A percentile compares a stretch with the other conserved stretches of the same genome.
These are phyloP conservation scores for Tetradesmus lagerheimii DNA, from an alignment of 139 green algal species.

Conservation along the genomic window DNA sequence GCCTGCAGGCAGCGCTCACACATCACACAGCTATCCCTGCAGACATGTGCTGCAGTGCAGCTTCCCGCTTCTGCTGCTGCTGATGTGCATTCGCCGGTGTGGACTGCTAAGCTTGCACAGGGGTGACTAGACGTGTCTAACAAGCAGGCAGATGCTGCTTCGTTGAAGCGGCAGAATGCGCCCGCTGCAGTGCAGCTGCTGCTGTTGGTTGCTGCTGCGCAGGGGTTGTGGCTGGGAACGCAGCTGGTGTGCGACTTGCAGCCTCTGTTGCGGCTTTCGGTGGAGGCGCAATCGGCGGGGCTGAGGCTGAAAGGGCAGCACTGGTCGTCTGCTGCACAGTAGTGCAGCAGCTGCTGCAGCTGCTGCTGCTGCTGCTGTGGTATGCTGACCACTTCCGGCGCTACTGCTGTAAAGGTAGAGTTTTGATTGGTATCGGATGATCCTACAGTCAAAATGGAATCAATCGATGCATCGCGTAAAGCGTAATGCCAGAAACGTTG, in stretches of 20 bases:
- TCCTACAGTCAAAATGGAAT: background rate
- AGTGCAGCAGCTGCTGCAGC: background rate
- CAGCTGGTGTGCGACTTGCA: background rate
- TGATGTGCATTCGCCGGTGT: background rate
- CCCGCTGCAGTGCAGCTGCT: constrained; percentile 13
- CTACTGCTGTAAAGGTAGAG: background rate
- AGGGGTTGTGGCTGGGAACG: background rate
- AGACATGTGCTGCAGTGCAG: background rate
- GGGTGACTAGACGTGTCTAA: background rate
- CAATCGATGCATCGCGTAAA: background rate
- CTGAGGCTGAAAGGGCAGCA: constrained; percentile 5
- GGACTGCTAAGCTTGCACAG: background rate
- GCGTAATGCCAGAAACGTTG: background rate
- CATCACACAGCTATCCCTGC: background rate
- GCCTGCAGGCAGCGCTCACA: background rate
- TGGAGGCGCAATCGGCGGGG: constrained; percentile 1
- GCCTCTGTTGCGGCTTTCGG: constrained; percentile 12
- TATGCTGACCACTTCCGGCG: background rate
- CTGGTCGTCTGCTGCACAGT: background rate
- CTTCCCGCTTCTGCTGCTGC: too few relatives aligned
- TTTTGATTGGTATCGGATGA: background rate
- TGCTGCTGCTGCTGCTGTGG: background rate
- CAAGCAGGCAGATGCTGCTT: background rate
- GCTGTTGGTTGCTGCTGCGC: background rate
- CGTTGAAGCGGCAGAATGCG: constrained; percentile 9